These are phyloP conservation scores for Fusarium paranaense DNA, from an alignment of 2,329 filamentous ascomycete genomes.

Conservation along the genomic window DNA sequence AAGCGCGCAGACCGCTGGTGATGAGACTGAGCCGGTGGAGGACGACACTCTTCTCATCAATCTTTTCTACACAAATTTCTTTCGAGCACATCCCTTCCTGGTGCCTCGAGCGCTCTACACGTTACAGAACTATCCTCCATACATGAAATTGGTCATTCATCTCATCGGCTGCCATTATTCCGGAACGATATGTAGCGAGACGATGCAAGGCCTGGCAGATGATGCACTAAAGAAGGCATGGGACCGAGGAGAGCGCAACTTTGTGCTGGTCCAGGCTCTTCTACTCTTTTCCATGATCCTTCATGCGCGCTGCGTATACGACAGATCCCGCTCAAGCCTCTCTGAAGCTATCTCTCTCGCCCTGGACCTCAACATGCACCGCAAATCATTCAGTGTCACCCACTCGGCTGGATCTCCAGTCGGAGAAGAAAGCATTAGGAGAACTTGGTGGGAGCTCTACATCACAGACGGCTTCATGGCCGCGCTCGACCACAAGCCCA, in stretches of 20 bases:
- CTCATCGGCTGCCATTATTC: conserved; percentile 16
- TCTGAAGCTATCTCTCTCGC: neutral
- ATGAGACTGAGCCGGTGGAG: neutral
- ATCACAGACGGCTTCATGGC: neutral
- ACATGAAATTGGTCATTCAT: conserved; percentile 8
- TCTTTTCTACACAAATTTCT: conserved; percentile 4
- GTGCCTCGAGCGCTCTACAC: neutral
- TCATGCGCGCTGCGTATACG: neutral
- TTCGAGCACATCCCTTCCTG: neutral
- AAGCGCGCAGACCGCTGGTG: neutral
- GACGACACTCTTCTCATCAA: conserved; percentile 5
- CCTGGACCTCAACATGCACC: neutral
- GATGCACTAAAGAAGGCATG: conserved; percentile 4
- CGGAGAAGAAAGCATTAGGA: neutral
- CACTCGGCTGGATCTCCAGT: neutral
- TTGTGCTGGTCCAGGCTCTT: neutral
- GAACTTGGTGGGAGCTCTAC: conserved; percentile 3
- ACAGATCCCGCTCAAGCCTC: neutral
- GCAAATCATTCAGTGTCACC: neutral
- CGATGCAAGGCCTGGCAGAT: conserved; percentile 1
- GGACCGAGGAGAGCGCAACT: neutral
- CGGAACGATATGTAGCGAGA: conserved; percentile 11
- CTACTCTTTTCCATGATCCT: conserved; percentile 1
- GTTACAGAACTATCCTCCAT: neutral
- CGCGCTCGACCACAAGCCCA: neutral